phyloP scores from a whole-genome alignment of 805 yeast genomes.

The Kuraishia floccosa region DNA sequence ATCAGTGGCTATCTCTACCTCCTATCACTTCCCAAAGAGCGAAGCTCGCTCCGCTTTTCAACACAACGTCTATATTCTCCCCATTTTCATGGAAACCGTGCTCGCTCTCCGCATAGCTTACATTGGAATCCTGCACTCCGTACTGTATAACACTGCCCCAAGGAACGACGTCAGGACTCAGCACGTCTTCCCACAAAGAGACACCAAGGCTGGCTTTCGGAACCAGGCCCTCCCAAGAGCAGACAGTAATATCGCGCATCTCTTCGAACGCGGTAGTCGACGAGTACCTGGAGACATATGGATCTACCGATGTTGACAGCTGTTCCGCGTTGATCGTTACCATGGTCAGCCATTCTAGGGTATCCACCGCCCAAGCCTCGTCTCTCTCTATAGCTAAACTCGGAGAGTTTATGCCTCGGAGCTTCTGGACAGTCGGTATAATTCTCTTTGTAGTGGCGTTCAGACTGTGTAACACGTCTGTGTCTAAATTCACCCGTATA shows the following conservation, averaged over 20 bases:
- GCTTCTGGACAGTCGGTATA: background rate
- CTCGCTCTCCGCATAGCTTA: slow-evolving; percentile 13
- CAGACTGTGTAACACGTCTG: background rate
- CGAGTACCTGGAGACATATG: slow-evolving; percentile 14
- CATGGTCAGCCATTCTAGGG: slow-evolving; percentile 19
- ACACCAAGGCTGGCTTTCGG: slow-evolving; percentile 2
- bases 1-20: slow-evolving; percentile 9
- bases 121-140: slow-evolving; percentile 17
- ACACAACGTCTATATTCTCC: slow-evolving; percentile 12
- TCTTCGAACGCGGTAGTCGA: slow-evolving; percentile 6
- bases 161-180: background rate
- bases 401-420: slow-evolving; percentile 10
- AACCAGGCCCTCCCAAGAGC: slow-evolving; percentile 9
- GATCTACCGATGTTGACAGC: slow-evolving; percentile 8
- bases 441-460: background rate
- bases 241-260: slow-evolving; percentile 5
- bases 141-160: slow-evolving; percentile 14
- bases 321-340: slow-evolving; percentile 14
- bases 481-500: background rate
- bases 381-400: slow-evolving; percentile 8
- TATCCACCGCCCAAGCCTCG: slow-evolving; percentile 10
- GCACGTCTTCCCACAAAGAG: background rate
- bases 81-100: slow-evolving; percentile 18
- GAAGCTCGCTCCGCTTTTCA: slow-evolving; percentile 8
- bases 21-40: slow-evolving; percentile 18